Percentiles rank a stretch among this genome's conserved stretches.
Conservation (phyloP, 305 asterid genomes). For the Fraxinus nigra region DNA sequence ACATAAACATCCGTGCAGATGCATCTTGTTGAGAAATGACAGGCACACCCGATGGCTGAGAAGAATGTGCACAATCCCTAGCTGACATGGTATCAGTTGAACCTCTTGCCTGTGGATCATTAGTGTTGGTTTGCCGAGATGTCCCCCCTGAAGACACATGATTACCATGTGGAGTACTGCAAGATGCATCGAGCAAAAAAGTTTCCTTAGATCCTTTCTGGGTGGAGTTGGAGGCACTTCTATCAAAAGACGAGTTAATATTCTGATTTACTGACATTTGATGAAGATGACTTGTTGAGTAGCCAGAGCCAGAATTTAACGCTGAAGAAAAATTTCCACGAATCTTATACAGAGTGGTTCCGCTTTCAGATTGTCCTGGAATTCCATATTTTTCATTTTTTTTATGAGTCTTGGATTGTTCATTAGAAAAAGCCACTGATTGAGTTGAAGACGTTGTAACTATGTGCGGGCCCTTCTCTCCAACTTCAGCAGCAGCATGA, state of each 20-base stretch:
- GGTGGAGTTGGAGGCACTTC: slow-evolving; percentile 29
- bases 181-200: slow-evolving; percentile 40
- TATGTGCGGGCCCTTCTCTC: slow-evolving; percentile 39
- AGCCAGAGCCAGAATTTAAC: slow-evolving; percentile 43
- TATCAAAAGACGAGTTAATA: slow-evolving; percentile 29
- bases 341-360: slow-evolving; percentile 29
- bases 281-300: slow-evolving; percentile 43
- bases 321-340: slow-evolving; percentile 49
- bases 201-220: slow-evolving; percentile 46
- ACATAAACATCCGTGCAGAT: slow-evolving; percentile 34
- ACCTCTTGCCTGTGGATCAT: slow-evolving; percentile 37
- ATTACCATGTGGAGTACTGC: slow-evolving; percentile 30
- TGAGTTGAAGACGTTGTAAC: slow-evolving; percentile 42
- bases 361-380: slow-evolving; percentile 30
- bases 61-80: slow-evolving; percentile 28
- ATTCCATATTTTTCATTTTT: slow-evolving; percentile 36
- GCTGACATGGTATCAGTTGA: slow-evolving; percentile 29
- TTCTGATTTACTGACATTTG: slow-evolving; percentile 33
- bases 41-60: slow-evolving; percentile 34
- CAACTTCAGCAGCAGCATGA: slow-evolving; percentile 36
- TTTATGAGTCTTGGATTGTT: slow-evolving; percentile 35
- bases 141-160: slow-evolving; percentile 29
- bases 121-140: slow-evolving; percentile 27
- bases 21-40: slow-evolving; percentile 40
- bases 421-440: slow-evolving; percentile 40